A percentile compares a stretch with the other conserved stretches of the same genome.
Conservation (phyloP, 148 eudicot genomes). For the Chenopodium quinoa region DNA sequence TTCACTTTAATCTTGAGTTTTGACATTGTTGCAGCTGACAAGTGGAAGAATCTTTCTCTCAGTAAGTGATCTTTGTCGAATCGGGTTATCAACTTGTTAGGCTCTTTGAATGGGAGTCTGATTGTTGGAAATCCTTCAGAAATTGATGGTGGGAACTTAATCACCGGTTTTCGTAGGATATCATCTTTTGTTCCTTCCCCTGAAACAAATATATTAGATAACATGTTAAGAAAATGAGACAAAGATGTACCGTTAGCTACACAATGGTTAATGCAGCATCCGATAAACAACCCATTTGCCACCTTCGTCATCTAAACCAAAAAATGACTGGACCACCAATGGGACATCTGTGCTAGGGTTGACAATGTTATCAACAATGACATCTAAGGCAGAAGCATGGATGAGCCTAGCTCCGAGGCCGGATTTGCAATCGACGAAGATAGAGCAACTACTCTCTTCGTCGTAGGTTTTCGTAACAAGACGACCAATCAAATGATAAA, state of each 20-base stretch:
- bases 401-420: no score
- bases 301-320: constrained; percentile 19
- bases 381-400: no score
- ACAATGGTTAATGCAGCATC: constrained; percentile 23
- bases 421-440: no score
- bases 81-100: neutral
- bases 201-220: neutral
- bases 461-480: no score
- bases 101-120: constrained; percentile 7
- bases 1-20: constrained; percentile 12
- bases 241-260: constrained; percentile 17
- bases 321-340: no score
- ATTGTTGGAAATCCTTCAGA: neutral
- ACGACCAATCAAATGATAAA: no score
- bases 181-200: neutral
- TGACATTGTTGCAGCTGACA: constrained; percentile 12
- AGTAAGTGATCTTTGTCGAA: neutral
- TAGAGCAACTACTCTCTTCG: no score
- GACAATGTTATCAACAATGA: no score
- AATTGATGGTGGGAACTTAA: neutral
- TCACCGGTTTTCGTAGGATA: neutral
- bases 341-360: no score
- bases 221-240: constrained; percentile 16
- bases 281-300: constrained; percentile 21
- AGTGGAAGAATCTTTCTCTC: constrained; percentile 17